Conservation (phyloP, 2,329 filamentous ascomycete genomes). For the Colletotrichum somersetense region DNA sequence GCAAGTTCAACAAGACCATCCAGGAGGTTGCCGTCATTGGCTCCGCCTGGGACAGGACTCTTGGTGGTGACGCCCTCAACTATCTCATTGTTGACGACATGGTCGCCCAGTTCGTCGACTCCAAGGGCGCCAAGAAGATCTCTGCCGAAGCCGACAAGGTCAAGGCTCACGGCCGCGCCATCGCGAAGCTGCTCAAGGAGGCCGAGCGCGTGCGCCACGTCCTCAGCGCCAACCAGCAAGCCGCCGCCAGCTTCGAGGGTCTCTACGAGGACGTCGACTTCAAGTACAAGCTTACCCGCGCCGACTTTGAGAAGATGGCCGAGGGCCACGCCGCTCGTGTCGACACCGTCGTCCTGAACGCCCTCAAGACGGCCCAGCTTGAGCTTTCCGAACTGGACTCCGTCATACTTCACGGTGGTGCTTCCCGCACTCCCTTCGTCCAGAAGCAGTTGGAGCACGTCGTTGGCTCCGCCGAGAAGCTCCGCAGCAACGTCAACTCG, state of each 20-base stretch:
- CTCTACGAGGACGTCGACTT: conserved; percentile 94
- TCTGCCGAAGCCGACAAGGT: conserved; percentile 73
- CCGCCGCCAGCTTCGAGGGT: conserved; percentile 84
- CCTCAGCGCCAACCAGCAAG: conserved; percentile 89
- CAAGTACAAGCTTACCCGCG: conserved; percentile 86
- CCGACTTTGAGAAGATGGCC: conserved; percentile 85
- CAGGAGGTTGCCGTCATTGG: conserved; percentile 95
- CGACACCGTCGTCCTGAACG: conserved; percentile 75
- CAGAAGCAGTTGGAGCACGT: conserved; percentile 87
- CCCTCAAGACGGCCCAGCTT: conserved; percentile 80
- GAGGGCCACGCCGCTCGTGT: conserved; percentile 77
- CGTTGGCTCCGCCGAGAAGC: conserved; percentile 79
- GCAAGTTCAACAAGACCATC: conserved; percentile 94
- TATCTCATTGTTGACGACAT: conserved; percentile 91
- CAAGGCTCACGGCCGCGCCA: conserved; percentile 82
- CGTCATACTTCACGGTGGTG: conserved; percentile 92
- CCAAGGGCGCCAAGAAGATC: conserved; percentile 74
- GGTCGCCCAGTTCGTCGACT: conserved; percentile 81
- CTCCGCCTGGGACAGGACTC: conserved; percentile 86
- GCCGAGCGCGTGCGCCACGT: conserved; percentile 89
- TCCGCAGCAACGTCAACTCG: conserved; percentile 94
- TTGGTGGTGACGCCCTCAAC: conserved; percentile 92
- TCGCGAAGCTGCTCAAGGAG: conserved; percentile 93
- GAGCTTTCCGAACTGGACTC: conserved; percentile 84
- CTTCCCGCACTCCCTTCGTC: conserved; percentile 91